A percentile compares a stretch with the other conserved stretches of the same genome.
phyloP scores from a whole-genome alignment of 2,329 filamentous ascomycete species.

The Chaetothyriales sp. region DNA sequence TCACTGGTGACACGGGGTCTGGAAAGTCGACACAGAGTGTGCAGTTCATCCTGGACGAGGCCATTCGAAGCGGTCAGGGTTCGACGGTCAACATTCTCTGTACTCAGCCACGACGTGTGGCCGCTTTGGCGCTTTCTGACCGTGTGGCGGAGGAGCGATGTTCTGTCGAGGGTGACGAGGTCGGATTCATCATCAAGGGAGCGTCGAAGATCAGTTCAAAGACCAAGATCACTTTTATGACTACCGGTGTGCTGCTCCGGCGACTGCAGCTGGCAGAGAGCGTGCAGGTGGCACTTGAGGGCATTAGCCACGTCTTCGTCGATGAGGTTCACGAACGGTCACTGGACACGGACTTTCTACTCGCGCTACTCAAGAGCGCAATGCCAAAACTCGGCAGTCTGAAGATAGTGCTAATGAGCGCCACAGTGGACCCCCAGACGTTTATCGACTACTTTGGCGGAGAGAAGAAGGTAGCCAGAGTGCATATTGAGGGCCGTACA shows the following conservation, averaged over 20 bases:
- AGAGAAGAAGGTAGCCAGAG: slow-evolving; percentile 55
- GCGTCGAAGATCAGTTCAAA: slow-evolving; percentile 61
- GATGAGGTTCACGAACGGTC: slow-evolving; percentile 95
- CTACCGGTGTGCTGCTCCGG: slow-evolving; percentile 79
- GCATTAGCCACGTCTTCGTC: slow-evolving; percentile 87
- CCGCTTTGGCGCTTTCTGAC: slow-evolving; percentile 82
- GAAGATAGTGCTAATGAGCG: slow-evolving; percentile 90
- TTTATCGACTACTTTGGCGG: slow-evolving; percentile 73
- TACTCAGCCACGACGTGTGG: slow-evolving; percentile 88
- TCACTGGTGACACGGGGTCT: slow-evolving; percentile 90
- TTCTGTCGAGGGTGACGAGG: slow-evolving; percentile 63
- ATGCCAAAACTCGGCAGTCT: slow-evolving; percentile 59
- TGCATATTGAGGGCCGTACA: slow-evolving; percentile 79
- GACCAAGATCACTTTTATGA: slow-evolving; percentile 90
- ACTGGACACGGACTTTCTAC: slow-evolving; percentile 83
- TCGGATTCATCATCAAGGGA: slow-evolving; percentile 82
- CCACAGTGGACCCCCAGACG: slow-evolving; percentile 74
- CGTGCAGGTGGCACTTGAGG: slow-evolving; percentile 58
- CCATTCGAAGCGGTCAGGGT: slow-evolving; percentile 63
- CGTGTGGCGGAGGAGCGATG: slow-evolving; percentile 88
- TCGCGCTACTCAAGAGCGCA: slow-evolving; percentile 75
- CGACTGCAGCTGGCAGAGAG: slow-evolving; percentile 48
- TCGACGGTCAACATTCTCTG: slow-evolving; percentile 77
- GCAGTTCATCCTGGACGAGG: slow-evolving; percentile 84
- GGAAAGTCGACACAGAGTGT: slow-evolving; percentile 96